These are phyloP conservation scores for Linum tenue DNA, from an alignment of 345 rosid species.

Conservation along the genomic window DNA sequence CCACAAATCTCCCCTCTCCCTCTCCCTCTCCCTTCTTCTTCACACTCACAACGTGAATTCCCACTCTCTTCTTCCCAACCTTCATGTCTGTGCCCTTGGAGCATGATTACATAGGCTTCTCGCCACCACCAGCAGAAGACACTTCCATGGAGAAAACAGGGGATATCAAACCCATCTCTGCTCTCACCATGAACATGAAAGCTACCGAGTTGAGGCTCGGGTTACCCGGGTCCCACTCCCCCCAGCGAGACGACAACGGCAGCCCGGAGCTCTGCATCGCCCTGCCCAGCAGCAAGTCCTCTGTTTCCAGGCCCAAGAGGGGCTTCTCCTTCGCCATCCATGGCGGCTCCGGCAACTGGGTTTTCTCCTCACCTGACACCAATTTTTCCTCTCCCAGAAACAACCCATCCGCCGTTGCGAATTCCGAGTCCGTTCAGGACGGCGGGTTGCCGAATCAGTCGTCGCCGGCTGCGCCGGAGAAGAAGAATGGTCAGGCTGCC, in stretches of 20 bases:
- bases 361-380: slow-evolving; percentile 21
- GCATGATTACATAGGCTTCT: slow-evolving; percentile 51
- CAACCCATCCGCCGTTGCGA: too few relatives aligned
- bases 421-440: too few relatives aligned
- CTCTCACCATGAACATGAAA: slow-evolving; percentile 33
- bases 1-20: too few relatives aligned
- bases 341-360: slow-evolving; percentile 38
- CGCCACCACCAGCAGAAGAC: neutral
- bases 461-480: too few relatives aligned
- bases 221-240: slow-evolving; percentile 64
- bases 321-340: slow-evolving; percentile 48
- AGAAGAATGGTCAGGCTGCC: too few relatives aligned
- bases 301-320: slow-evolving; percentile 43
- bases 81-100: slow-evolving; percentile 35
- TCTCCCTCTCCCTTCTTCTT: too few relatives aligned
- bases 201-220: slow-evolving; percentile 82
- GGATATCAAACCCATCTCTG: slow-evolving; percentile 14
- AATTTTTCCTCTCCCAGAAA: neutral
- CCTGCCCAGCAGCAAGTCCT: neutral
- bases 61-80: neutral
- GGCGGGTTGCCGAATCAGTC: too few relatives aligned
- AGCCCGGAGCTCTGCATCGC: slow-evolving; percentile 8
- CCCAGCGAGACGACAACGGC: slow-evolving; percentile 27
- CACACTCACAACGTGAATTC: too few relatives aligned
- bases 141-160: slow-evolving; percentile 40